Evolutionary conservation across 192 early-diverging fungal species (phyloP).

Genomic region (Coemansia sp.): DNA sequence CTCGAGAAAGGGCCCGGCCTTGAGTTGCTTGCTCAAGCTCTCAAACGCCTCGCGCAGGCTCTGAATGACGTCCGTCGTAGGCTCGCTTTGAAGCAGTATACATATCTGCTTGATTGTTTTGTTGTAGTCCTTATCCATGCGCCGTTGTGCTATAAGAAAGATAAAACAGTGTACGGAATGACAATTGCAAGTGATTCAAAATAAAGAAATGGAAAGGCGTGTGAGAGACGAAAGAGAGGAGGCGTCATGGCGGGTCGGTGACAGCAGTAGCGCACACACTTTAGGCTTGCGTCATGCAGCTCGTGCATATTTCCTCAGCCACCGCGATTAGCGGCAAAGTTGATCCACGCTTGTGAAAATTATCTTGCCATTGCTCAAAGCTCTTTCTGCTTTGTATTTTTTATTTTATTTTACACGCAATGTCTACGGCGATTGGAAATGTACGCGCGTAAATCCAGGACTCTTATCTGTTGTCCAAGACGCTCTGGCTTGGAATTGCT

Average conservation of each 20-base stretch:
- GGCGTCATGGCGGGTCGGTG: too few relatives aligned
- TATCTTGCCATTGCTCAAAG: not conserved
- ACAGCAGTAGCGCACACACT: not conserved
- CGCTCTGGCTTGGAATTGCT: not conserved
- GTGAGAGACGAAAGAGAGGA: too few relatives aligned
- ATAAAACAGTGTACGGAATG: not conserved
- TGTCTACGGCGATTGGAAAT: constrained; percentile 53
- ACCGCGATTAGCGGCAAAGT: not conserved
- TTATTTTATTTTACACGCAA: constrained; percentile 9
- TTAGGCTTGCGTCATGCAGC: constrained; percentile 1
- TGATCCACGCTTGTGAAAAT: constrained; percentile 1
- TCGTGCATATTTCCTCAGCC: not conserved
- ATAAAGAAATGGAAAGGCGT: too few relatives aligned
- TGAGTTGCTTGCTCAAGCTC: constrained; percentile 39
- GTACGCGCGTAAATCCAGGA: constrained; percentile 16
- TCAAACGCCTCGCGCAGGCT: constrained; percentile 38
- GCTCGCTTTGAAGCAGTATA: constrained; percentile 44
- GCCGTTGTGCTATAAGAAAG: too few relatives aligned
- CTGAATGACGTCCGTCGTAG: constrained; percentile 41
- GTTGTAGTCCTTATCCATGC: constrained; percentile 30
- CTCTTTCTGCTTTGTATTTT: not conserved
- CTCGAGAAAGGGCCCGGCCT: constrained; percentile 42
- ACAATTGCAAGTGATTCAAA: not conserved
- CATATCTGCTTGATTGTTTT: constrained; percentile 47
- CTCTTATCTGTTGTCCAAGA: not conserved